These are phyloP conservation scores for Syzygium malaccense DNA, from an alignment of 441 rosid species.

Conservation along the genomic window DNA sequence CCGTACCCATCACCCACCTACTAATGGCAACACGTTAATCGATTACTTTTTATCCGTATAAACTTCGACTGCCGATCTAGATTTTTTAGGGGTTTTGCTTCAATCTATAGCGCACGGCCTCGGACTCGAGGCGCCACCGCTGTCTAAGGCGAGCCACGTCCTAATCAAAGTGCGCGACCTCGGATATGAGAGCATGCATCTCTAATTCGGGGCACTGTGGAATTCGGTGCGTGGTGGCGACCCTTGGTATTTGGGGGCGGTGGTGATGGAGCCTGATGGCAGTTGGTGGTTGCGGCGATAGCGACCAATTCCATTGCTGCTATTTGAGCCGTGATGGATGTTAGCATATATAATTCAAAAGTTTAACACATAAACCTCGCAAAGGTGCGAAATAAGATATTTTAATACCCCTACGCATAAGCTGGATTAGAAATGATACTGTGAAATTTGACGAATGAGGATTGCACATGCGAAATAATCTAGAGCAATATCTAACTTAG, in stretches of 20 bases:
- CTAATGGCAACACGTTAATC: no score
- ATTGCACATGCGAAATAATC: no score
- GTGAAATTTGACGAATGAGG: no score
- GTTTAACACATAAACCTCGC: rapidly evolving
- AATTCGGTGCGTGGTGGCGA: background rate
- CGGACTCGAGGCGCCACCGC: background rate
- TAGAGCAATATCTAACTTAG: no score
- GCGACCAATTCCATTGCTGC: background rate
- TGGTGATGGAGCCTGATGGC: no score
- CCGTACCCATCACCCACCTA: no score
- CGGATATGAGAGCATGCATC: background rate
- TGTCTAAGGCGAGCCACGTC: background rate
- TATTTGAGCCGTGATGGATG: background rate
- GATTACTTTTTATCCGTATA: no score
- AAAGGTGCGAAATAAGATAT: background rate
- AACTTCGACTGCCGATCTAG: background rate
- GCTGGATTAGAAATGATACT: no score
- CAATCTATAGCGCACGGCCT: background rate
- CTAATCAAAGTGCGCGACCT: background rate
- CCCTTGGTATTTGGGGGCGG: background rate
- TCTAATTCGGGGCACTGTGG: background rate
- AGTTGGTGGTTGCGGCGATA: background rate
- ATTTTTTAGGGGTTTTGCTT: background rate
- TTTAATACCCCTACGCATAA: no score
- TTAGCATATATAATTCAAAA: background rate